Evolutionary conservation across 78 protist genomes (phyloP), one percentile per base, ranked within the genome.

Genomic region (Dictyostelium firmibasis): DNA sequence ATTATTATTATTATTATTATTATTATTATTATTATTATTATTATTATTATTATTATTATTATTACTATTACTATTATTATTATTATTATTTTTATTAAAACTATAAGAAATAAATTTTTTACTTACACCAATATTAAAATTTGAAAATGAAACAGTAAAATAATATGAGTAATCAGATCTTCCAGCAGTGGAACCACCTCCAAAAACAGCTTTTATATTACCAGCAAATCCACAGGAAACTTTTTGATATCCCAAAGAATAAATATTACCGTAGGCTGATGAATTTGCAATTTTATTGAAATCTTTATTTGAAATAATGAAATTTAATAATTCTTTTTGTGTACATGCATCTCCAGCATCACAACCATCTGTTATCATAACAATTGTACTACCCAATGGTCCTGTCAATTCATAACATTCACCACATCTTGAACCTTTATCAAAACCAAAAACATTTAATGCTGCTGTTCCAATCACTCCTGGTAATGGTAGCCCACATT

Each of bases 231-330:
- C 93, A 79, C 93, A 88, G 2, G 84, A 43, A 11, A 88, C 93
- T 41, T 57, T 74, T 79, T 88, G 93, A 27, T 88, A 88, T 13
- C 93, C 93, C 3, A 88, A 38, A 41, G 93, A 88, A 67, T 43
- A 88, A 18, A 88, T 77, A 72, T 35, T 62, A 10, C n/a, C 5
- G 44, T 77, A 43, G 0, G 79, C 6, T 25, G 83, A 29, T 7
- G 75, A 60, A 41, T 79, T 77, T 31, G 29, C 57, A 41, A 79
- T 77, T 35, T 88, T 88, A 29, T 88, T 43, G 67, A 67, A 88
- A 62, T 77, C 84, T 25, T 18, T 25, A 67, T 67, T 77, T 75
- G 79, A n/a, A 31, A 75, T 86, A 0, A 64, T 23, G 64, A 87
- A 79, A 64, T 86, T 76, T 11, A 83, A 82, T 38, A 50, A 44